phyloP scores from a whole-genome alignment of 768 basidiomycete species.

The Pleurotus ostreatus region DNA sequence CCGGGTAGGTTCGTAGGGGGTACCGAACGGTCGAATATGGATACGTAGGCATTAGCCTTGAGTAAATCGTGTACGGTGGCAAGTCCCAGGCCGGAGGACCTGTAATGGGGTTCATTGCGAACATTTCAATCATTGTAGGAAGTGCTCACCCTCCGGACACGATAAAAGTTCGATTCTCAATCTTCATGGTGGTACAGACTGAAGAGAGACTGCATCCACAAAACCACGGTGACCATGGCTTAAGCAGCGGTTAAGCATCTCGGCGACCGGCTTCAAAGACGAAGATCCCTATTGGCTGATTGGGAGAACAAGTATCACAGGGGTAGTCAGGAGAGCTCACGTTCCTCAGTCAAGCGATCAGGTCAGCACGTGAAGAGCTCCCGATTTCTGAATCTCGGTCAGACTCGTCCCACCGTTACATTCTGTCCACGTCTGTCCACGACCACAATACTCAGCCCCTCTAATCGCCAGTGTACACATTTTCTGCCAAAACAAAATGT shows the following conservation, averaged over 20 bases:
- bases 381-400: background rate
- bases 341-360: background rate
- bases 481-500: slow-evolving; percentile 27
- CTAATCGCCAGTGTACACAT: no score
- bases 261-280: background rate
- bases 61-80: slow-evolving; percentile 46
- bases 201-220: background rate
- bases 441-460: no score
- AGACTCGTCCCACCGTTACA: no score
- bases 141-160: slow-evolving; percentile 52
- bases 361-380: background rate
- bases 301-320: background rate
- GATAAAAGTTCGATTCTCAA: slow-evolving; percentile 49
- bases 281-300: background rate
- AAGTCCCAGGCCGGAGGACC: slow-evolving; percentile 55
- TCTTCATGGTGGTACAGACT: slow-evolving; percentile 33
- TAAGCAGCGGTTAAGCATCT: background rate
- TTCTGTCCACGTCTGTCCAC: no score
- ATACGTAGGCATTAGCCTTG: slow-evolving; percentile 37
- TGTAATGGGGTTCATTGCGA: slow-evolving; percentile 15
- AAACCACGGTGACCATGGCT: background rate
- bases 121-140: background rate
- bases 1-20: slow-evolving; percentile 24
- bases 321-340: background rate
- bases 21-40: slow-evolving; percentile 46